Evolutionary conservation across 1,284 basidiomycete species (phyloP), one percentile per base, ranked within the genome.

Genomic region (Afroboletus lepidellus): DNA sequence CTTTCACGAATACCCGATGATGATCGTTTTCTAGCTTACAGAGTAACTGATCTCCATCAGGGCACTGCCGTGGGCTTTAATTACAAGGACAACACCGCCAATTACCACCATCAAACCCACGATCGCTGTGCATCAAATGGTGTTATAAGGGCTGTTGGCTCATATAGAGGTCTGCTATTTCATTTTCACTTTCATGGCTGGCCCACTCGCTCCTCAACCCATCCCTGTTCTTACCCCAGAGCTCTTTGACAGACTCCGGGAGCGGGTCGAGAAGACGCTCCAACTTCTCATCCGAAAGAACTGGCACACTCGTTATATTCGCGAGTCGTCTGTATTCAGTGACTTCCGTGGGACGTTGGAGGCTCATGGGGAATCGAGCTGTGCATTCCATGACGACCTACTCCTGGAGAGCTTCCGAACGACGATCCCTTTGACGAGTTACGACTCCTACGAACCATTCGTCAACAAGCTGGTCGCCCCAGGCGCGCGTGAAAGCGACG

Each of bases 381-480:
- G 27, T 8, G 16, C 9, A 1, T 12, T 25, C 24, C 46, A 20
- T 6, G 38, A 50, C 13, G 36, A 48, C 16, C 15, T 25, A 2
- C 47, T 62, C 39, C 20, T 63, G 13, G 44, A 56, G 34, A 37
- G n/a, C 18, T 62, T 57, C 50, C 57, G 54, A 21, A 41, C 42
- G 18, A 50, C 51, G 33, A 23, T 62, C 29, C 61, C 61, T 25
- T 34, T 63, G 34, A 64, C 57, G 2, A 25, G 18, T 18, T 63
- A 64, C 6, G 62, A 57, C 33, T 24, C 51, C 21, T 65, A 62
- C 39, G 51, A 61, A 24, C 63, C 63, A 0, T 65, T 61, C 20
- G 8, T 63, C 36, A 32, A 42, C 33, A 50, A 42, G 29, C 46
- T 57, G 8, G 27, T 57, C 32, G 21, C 44, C 27, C 46, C 21